Conservation (phyloP, 2,329 filamentous ascomycete species). For the Ceratocystis albifundus region DNA sequence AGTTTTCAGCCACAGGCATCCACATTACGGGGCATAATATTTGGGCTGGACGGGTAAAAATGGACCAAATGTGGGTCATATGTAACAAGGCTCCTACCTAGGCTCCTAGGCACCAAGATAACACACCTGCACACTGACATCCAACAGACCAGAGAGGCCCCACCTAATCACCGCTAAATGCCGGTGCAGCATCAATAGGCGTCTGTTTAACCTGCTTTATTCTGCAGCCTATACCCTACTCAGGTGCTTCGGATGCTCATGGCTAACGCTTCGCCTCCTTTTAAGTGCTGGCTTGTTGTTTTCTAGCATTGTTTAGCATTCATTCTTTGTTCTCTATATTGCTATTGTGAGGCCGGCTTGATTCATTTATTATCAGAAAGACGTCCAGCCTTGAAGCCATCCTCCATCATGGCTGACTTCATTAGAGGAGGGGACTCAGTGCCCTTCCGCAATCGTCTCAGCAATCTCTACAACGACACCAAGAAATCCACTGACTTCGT, state of each 20-base stretch:
- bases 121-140: conserved; percentile 7
- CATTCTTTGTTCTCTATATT: not conserved
- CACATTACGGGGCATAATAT: not conserved
- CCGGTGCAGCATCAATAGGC: not conserved
- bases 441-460: conserved; percentile 34
- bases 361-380: not conserved
- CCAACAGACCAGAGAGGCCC: not conserved
- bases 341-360: not conserved
- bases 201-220: conserved; percentile 9
- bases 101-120: conserved; percentile 12
- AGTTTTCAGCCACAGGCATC: not conserved
- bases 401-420: conserved; percentile 16
- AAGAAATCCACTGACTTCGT: conserved; percentile 68
- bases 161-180: not conserved
- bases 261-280: not conserved
- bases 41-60: not conserved
- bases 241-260: not conserved
- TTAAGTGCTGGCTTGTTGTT: not conserved
- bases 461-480: conserved; percentile 67
- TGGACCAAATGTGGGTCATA: not conserved
- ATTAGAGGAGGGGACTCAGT: conserved; percentile 16
- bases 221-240: not conserved
- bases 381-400: not conserved
- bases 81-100: not conserved
- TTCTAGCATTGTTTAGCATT: not conserved